Conservation (phyloP, 2,329 filamentous ascomycete genomes). For the Fusarium neocosmosporiellum region DNA sequence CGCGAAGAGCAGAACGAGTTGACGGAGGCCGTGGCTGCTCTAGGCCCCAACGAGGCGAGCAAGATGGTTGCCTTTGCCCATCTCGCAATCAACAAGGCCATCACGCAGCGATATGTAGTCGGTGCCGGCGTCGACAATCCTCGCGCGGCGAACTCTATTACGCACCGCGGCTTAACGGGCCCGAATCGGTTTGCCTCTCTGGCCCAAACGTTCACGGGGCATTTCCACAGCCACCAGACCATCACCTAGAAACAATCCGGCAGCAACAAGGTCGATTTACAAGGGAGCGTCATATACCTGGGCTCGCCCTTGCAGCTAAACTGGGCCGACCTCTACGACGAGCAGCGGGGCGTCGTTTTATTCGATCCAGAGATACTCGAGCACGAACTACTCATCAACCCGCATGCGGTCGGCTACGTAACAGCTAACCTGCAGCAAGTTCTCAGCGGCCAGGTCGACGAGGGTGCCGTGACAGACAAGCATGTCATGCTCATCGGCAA, state of each 20-base stretch:
- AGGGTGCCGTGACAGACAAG: slow-evolving; percentile 9
- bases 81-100: slow-evolving; percentile 39
- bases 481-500: slow-evolving; percentile 33
- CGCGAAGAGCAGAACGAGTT: slow-evolving; percentile 37
- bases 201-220: slow-evolving; percentile 36
- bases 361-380: slow-evolving; percentile 32
- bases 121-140: neutral
- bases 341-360: slow-evolving; percentile 31
- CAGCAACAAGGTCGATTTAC: neutral
- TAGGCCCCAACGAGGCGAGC: slow-evolving; percentile 14
- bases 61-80: slow-evolving; percentile 38
- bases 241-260: slow-evolving; percentile 17
- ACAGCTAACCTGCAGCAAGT: slow-evolving; percentile 14
- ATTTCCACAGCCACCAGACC: slow-evolving; percentile 39
- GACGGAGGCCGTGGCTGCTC: slow-evolving; percentile 21
- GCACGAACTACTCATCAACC: slow-evolving; percentile 32
- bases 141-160: slow-evolving; percentile 1
- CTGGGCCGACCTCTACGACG: slow-evolving; percentile 35
- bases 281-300: slow-evolving; percentile 33
- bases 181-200: slow-evolving; percentile 32
- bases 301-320: slow-evolving; percentile 36
- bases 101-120: slow-evolving; percentile 26
- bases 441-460: slow-evolving; percentile 7
- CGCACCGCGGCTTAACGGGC: slow-evolving; percentile 25
- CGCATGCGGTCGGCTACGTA: slow-evolving; percentile 29